Base-by-base conservation (phyloP, 129 eudicot species). In the Solidago caesia region DNA sequence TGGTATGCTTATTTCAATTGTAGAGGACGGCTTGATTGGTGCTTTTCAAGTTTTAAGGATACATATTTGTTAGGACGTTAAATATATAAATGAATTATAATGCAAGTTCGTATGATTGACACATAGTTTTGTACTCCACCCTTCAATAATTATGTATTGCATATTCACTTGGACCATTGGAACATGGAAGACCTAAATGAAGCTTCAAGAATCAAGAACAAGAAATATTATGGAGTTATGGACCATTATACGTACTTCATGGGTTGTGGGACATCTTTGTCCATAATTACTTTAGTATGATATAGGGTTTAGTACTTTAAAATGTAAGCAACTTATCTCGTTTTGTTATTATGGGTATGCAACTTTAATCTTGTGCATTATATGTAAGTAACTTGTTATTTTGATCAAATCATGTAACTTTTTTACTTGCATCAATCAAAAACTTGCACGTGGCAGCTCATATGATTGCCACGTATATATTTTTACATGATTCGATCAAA, bases 161-260 rank as follows among this genome's bases (percentile, higher is more conserved):
- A 68, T 68, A 4, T 48, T 68, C 25, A 68, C 44, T 47, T 68
- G 44, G 73, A 68, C 73, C 73, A 45, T 47, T 47, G 53, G 26
- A 68, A 26, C 58, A 68, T 25, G 15, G 47, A 68, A 25, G 5
- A 21, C 15, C 59, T 25, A 47, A 45, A 47, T 47, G 44, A 11
- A 21, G 57, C 71, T 21, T 9, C 15, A 68, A 48, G 10, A 29
- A 10, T 9, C 8, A 68, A 48, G 10, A 29, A 10, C 27, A 2
- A 26, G n/a, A 60, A 60, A 13, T 60, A 60, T 33, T 33, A 33
- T 33, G 39, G 39, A 33, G 39, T 33, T 33, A 33, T 33, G 66
- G 66, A 60, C 44, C 66, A 60, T 60, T 25, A 27, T 2, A 60
- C 39, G 1, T 29, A 33, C 39, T 33, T 27, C 14, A 60, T 11